Conservation (phyloP, 2,329 filamentous ascomycete species). For the Clarireedia homoeocarpa region DNA sequence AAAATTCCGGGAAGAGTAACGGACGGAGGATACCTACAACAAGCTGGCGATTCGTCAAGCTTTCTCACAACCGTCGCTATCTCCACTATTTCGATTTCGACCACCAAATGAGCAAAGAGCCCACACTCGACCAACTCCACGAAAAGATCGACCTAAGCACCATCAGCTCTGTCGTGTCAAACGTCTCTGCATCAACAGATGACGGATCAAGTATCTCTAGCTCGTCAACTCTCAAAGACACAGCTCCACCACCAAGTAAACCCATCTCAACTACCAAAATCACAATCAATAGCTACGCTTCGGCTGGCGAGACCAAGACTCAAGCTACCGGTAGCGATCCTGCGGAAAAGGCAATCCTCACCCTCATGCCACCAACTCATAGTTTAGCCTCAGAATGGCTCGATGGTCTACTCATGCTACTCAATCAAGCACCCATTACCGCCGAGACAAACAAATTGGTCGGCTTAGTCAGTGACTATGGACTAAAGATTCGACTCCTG, state of each 20-base stretch:
- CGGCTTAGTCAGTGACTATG: constrained; percentile 78
- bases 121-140: constrained; percentile 62
- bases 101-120: constrained; percentile 53
- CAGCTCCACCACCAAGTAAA: constrained; percentile 22
- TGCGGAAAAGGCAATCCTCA: constrained; percentile 68
- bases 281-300: constrained; percentile 71
- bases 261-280: constrained; percentile 62
- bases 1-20: constrained; percentile 17
- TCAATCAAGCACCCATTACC: constrained; percentile 95
- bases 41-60: constrained; percentile 71
- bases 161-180: constrained; percentile 90
- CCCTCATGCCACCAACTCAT: constrained; percentile 73
- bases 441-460: constrained; percentile 89
- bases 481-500: constrained; percentile 82
- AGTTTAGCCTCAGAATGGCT: constrained; percentile 92
- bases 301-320: constrained; percentile 14
- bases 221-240: constrained; percentile 33
- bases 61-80: constrained; percentile 86
- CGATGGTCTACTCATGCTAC: constrained; percentile 87
- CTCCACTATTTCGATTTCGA: constrained; percentile 87
- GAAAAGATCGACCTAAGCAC: constrained; percentile 82
- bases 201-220: constrained; percentile 39
- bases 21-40: constrained; percentile 12
- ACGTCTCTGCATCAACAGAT: constrained; percentile 50
- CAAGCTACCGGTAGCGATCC: constrained; percentile 30